phyloP scores from a whole-genome alignment of 2,329 filamentous ascomycete species.

The Colletotrichum sp. region DNA sequence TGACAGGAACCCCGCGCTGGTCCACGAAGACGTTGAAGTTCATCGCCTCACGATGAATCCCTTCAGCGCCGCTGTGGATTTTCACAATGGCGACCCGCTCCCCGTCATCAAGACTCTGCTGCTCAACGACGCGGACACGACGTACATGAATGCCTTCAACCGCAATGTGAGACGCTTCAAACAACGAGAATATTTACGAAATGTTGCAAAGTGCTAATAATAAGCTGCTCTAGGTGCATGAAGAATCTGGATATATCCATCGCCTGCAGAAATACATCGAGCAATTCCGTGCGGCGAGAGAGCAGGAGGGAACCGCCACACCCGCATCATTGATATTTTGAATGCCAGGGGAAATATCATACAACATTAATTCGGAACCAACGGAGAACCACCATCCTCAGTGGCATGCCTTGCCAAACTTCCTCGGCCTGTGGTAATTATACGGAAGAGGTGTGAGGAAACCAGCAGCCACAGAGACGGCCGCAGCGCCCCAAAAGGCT shows the following conservation, averaged over 20 bases:
- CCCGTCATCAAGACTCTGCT: background rate
- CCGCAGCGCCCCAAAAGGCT: conserved; percentile 56
- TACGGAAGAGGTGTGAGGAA: conserved; percentile 57
- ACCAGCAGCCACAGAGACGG: conserved; percentile 45
- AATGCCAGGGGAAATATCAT: background rate
- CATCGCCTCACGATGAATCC: background rate
- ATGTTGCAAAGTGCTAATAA: background rate
- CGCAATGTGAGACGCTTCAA: background rate
- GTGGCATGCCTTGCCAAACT: conserved; percentile 53
- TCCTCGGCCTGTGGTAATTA: conserved; percentile 54
- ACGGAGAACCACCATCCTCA: background rate
- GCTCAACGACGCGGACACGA: background rate
- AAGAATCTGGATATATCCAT: background rate
- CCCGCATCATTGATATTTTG: background rate
- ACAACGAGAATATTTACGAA: fast-evolving
- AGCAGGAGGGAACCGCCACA: background rate
- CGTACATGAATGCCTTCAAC: background rate
- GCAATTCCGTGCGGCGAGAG: background rate
- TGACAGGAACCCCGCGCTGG: background rate
- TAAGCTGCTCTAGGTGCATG: background rate
- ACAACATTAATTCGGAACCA: background rate
- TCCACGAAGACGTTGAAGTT: background rate
- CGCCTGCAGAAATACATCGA: background rate
- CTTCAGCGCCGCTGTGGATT: background rate
- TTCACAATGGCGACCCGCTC: background rate